Base-by-base conservation (phyloP, 306 rosid species). In the Echinosophora koreensis region DNA sequence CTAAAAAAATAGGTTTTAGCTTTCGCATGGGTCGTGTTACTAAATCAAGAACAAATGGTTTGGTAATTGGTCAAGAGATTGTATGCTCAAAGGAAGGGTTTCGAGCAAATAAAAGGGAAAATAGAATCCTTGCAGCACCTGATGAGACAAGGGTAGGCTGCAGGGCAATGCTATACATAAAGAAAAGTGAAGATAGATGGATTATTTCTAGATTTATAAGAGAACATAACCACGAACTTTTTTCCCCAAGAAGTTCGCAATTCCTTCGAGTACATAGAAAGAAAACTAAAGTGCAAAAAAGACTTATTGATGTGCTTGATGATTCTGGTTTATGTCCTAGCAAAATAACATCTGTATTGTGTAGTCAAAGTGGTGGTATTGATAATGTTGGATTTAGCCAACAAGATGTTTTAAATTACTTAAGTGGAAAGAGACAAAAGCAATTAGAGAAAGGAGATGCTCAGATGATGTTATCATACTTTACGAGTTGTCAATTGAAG, bases 361-460 rank as follows among this genome's bases (percentile, higher is more conserved):
- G 14, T 67, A 27, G 6, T 42, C 2, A 44, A 16, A 67, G 22
- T 46, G 42, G 41, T 4, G 14, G 6, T 8, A 9, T 46, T 67
- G 58, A 32, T 46, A 46, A 46, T 46, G 51, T 46, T 11, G 1
- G 15, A 13, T 46, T 11, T 12, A 11, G 1, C 4, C 51, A 46
- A 13, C 51, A 46, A 12, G 51, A 46, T 2, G 4, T 46, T 11
- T 7, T 42, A 42, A 42, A 46, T 46, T 46, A 12, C 15, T 10
- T 46, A 46, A 46, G 51, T 12, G 51, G n/a, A 46, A 46, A 12
- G 51, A 46, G n/a, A 46, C 2, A 42, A 46, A 46, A 46, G 2
- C 51, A 46, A 46, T 58, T 58, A 11, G 46, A 69, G n/a, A 68
- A 69, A 5, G 46, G 47, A 68, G 74, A 69, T 69, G 60, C 30